A percentile compares a stretch with the other conserved stretches of the same genome.
These are phyloP conservation scores for Mucor irregularis DNA, from an alignment of 371 early-diverging fungal species.

Conservation along the genomic window DNA sequence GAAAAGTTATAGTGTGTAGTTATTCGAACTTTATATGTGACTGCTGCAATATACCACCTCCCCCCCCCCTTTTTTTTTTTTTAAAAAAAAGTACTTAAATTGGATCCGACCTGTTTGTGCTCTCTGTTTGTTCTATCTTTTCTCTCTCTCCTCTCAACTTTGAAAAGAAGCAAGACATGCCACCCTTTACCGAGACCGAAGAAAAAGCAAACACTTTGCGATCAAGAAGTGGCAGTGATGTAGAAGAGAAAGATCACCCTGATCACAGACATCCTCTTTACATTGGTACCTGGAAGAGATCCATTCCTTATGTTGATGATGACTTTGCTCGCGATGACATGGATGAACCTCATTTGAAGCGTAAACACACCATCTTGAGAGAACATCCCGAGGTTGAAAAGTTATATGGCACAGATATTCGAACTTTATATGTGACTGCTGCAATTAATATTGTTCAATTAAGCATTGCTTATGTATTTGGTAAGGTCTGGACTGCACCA, in stretches of 20 bases:
- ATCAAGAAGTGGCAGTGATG: conserved; percentile 1
- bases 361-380: conserved; percentile 83
- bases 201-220: conserved; percentile 7
- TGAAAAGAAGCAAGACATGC: conserved; percentile 4
- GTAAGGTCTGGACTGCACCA: conserved; percentile 59
- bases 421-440: conserved; percentile 74
- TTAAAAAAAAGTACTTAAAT: neutral
- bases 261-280: conserved; percentile 81
- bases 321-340: conserved; percentile 81
- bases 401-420: conserved; percentile 83
- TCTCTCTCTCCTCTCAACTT: neutral
- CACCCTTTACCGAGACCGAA: conserved; percentile 16
- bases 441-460: conserved; percentile 73
- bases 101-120: neutral
- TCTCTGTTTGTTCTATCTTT: neutral
- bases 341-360: conserved; percentile 96
- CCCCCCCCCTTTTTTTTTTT: neutral
- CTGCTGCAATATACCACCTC: conserved; percentile 44
- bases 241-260: conserved; percentile 32
- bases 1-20: conserved; percentile 84
- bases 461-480: conserved; percentile 78
- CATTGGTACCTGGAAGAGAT: conserved; percentile 83
- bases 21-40: conserved; percentile 73
- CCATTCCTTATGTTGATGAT: conserved; percentile 74
- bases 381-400: conserved; percentile 81